phyloP scores from a whole-genome alignment of 2,329 filamentous ascomycete genomes.

The Metarhizium anisopliae region DNA sequence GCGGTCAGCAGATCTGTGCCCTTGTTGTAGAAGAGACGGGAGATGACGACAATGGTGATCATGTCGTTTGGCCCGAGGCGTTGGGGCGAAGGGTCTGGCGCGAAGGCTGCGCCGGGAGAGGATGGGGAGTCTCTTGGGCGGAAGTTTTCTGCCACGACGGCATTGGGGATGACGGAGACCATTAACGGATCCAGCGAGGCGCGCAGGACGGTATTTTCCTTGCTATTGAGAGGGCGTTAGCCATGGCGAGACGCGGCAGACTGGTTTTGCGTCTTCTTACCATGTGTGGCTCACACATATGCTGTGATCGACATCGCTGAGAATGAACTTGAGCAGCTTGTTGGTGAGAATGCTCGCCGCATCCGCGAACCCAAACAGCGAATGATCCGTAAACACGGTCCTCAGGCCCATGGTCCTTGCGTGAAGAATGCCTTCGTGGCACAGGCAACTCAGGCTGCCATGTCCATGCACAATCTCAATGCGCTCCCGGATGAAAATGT shows the following conservation, averaged over 20 bases:
- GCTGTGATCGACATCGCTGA: slow-evolving; percentile 96
- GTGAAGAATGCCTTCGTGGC: slow-evolving; percentile 90
- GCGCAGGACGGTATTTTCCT: slow-evolving; percentile 93
- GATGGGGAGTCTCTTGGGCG: slow-evolving; percentile 48
- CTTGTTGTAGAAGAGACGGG: slow-evolving; percentile 97
- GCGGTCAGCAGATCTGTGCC: slow-evolving; percentile 95
- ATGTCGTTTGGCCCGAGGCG: slow-evolving; percentile 73
- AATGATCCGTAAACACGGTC: slow-evolving; percentile 96
- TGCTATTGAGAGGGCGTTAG: slow-evolving; percentile 42
- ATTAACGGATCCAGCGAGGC: slow-evolving; percentile 92
- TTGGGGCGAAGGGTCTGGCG: slow-evolving; percentile 46
- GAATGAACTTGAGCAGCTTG: slow-evolving; percentile 88
- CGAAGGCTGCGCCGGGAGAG: slow-evolving; percentile 23
- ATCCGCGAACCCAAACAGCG: slow-evolving; percentile 93
- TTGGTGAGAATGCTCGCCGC: slow-evolving; percentile 93
- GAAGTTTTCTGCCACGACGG: slow-evolving; percentile 94
- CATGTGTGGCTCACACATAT: slow-evolving; percentile 98
- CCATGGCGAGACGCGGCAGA: no score
- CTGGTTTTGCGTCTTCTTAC: slow-evolving; percentile 36
- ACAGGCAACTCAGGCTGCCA: slow-evolving; percentile 83
- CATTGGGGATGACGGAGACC: slow-evolving; percentile 97
- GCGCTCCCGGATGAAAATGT: slow-evolving; percentile 86
- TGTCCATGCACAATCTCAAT: slow-evolving; percentile 99
- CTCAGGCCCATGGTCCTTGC: slow-evolving; percentile 91
- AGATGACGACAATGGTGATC: slow-evolving; percentile 95